Base-by-base conservation (phyloP, 164 flowering plant genomes). In the Piper longum region DNA sequence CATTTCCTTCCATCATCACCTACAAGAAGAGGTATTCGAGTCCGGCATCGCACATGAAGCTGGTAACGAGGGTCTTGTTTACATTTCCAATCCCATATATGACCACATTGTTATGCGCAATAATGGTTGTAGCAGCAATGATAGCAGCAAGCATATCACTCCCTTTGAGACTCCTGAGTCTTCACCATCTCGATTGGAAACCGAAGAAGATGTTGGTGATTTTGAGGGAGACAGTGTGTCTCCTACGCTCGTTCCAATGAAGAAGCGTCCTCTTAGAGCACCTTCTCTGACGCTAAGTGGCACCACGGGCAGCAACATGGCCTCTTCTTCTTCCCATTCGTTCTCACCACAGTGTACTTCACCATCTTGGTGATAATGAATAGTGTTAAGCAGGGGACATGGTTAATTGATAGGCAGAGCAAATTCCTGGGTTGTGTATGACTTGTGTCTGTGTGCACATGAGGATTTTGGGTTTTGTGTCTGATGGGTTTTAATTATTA, bases 71-170 rank as follows among this genome's bases (percentile, higher is more conserved):
- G 70, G 82, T 71, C 66, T 85, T 5, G 74, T 88, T 54, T 85
- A 84, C 83, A 91, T 91, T 26, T 91, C 89, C 4, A 91, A 91
- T 67, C 97, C 97, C 57, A 81, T 91, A 26, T 91, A 80, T 70
- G 86, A 85, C 60, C 75, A 78, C 4, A 77, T 72, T 3, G 64
- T 54, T 16, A 55, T 60, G 52, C 70, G 62, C 42, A 55, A 3
- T 43, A 52, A 5, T 13, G 51, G 59, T 36, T 36, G 36, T 8
- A 39, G 39, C 59, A 8, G 59, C 36, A 41, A 16, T 59, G 62
- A 5, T 18, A 9, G 44, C 17, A 70, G 74, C 56, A 57, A 55
- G 39, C 68, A 45, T 45, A 72, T 60, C 11, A 85, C 97, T 0
- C 93, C 93, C 2, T 91, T 82, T 54, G 87, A 85, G 64, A 91